Evolutionary conservation across 768 basidiomycete genomes (phyloP).

Genomic region (Russula compacta): DNA sequence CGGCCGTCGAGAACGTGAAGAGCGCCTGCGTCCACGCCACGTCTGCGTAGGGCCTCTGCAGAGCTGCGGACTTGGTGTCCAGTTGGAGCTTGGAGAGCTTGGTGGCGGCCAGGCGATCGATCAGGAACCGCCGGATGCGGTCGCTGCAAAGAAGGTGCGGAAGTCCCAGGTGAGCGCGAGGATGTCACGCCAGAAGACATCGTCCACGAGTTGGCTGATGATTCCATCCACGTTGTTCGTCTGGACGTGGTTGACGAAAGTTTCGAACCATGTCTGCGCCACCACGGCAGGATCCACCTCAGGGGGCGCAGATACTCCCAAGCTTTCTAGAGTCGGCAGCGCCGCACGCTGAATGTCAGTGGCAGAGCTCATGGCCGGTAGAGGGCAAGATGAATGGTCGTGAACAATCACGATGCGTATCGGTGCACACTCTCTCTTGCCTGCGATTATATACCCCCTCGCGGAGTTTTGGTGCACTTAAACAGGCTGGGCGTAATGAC

Average conservation of each 20-base stretch:
- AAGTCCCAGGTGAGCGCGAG: slow-evolving; percentile 59
- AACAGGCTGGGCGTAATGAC: not conserved
- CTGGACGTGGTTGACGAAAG: slow-evolving; percentile 17
- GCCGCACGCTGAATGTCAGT: slow-evolving; percentile 5
- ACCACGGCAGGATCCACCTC: slow-evolving; percentile 13
- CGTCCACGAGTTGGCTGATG: slow-evolving; percentile 20
- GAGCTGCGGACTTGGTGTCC: slow-evolving; percentile 15
- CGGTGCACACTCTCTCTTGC: not conserved
- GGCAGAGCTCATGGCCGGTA: not conserved
- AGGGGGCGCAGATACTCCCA: slow-evolving; percentile 14
- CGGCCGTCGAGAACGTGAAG: slow-evolving; percentile 38
- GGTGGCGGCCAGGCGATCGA: slow-evolving; percentile 32
- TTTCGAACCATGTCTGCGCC: slow-evolving; percentile 20
- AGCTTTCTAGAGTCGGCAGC: slow-evolving; percentile 21
- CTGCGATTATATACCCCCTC: slow-evolving; percentile 4
- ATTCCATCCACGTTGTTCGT: slow-evolving; percentile 12
- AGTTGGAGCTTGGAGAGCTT: slow-evolving; percentile 23
- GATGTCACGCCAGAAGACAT: slow-evolving; percentile 49
- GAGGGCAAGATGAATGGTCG: not conserved
- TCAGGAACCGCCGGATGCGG: slow-evolving; percentile 37
- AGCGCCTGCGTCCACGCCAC: slow-evolving; percentile 36
- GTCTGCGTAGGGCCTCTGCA: slow-evolving; percentile 29
- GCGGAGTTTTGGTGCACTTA: not conserved
- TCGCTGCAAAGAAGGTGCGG: slow-evolving; percentile 41
- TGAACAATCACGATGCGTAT: not conserved